Base-by-base conservation (phyloP, 2,329 filamentous ascomycete genomes). In the Diaporthe sp. region DNA sequence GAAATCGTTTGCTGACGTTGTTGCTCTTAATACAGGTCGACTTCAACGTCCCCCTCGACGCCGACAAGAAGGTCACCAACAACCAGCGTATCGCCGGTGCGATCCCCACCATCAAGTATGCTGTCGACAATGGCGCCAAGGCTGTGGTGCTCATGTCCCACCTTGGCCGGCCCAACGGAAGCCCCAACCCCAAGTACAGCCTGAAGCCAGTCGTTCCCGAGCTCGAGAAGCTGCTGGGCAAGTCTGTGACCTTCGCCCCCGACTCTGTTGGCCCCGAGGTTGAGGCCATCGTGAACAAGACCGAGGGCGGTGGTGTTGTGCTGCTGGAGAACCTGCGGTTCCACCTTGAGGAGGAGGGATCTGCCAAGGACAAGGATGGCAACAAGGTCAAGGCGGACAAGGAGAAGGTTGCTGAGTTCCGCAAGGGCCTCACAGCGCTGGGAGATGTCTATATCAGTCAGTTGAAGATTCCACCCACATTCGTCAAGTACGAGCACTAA, bases 381-480 rank as follows among this genome's bases (percentile, higher is more conserved):
- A 98, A 98, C 88, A 99, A 99, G 91, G 92, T 93, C 86, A 99
- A 98, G 92, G 97, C 97, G 78, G 96, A 98, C 86, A 97, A 98
- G 90, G 94, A 89, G 78, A 93, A 95, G 86, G 95, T 99, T 57
- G 94, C 94, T 74, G 92, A 95, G 86, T 99, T 99, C 92, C 92
- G 97, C 85, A 97, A 97, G 90, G 95, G 94, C 59, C 88, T 99
- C 85, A 99, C 97, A 84, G 94, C 94, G 78, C 92, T 99, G 77
- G 97, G 97, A 81, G 97, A 99, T 83, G 89, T 99, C 82, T 99
- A 95, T 88, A 93, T 99, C 92, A 99, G 95, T 98, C 84, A 87
- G 95, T 88, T n/a, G 19, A n/a, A 12, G 31, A 5, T 15, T 10
- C 34, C 1, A 37, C 34, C 39, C 3, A 53, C 22, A 39, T 71